Evolutionary conservation across 148 eudicot species (phyloP), one percentile per base, ranked within the genome.

Genomic region (Chenopodium berlandieri): DNA sequence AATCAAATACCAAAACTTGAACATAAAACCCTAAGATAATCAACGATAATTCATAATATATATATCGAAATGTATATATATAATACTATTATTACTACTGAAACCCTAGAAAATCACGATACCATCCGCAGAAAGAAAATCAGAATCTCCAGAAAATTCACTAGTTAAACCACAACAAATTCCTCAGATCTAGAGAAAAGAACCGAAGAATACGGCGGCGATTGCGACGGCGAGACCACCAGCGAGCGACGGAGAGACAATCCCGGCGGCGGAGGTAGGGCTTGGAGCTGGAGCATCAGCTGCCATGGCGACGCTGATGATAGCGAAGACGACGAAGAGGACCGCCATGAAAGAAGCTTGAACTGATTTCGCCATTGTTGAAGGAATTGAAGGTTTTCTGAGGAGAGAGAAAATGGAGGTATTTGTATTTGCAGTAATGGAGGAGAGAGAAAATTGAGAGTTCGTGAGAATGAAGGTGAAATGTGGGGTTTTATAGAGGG

Each of bases 251-350:
- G 93, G 90, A 8, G 86, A 69, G 77, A 77, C 9, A 3, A 80
- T 60, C 13, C 84, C 92, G 30, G 92, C 89, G 60, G 93, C 47
- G 40, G 93, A 79, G 46, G 76, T 75, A 54, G 95, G 95, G 75
- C 90, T 76, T 9, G 95, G 95, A 4, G 93, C 93, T 9, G 95
- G 95, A 1, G 90, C 85, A 0, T 90, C 93, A 32, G 86, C 91
- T 10, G 91, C 91, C 70, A 84, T 54, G 46, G 91, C 78, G 73
- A 80, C 73, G 76, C 77, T 81, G 69, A 87, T 10, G 83, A 92
- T 83, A 46, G 90, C 37, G 79, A 83, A 54, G 14, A 84, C 44
- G 60, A 82, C 69, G 54, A 86, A 4, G 25, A 75, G 19, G 72
- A 83, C 80, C 54, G 83, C 86, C 87, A 81, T 76, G 25, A 79